Evolutionary conservation across 495 filamentous ascomycete species (phyloP).

Genomic region (Hyaloscypha finlandica): DNA sequence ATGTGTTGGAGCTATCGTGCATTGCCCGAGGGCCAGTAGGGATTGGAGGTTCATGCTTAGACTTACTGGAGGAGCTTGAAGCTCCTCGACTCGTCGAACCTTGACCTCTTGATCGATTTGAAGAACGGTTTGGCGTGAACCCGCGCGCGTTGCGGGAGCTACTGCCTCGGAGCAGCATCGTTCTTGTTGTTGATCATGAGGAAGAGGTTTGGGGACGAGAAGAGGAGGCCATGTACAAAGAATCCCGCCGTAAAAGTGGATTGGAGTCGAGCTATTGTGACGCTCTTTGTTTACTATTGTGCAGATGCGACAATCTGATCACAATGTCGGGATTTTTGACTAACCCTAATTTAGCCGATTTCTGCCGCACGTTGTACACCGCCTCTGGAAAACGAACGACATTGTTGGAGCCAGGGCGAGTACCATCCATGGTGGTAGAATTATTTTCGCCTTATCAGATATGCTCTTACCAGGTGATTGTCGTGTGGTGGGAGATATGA

Average conservation of each 20-base stretch:
- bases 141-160: conserved; percentile 21
- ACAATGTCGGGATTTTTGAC: neutral
- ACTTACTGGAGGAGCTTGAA: conserved; percentile 33
- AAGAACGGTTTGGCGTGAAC: conserved; percentile 25
- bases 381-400: neutral
- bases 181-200: conserved; percentile 31
- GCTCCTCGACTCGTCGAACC: conserved; percentile 32
- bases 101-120: conserved; percentile 31
- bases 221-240: conserved; percentile 19
- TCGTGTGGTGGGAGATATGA: too few relatives aligned
- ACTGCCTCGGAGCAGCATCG: conserved; percentile 28
- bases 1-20: conserved; percentile 12
- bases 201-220: conserved; percentile 23
- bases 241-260: conserved; percentile 6
- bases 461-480: too few relatives aligned
- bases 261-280: conserved; percentile 16
- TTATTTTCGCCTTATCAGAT: too few relatives aligned
- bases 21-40: conserved; percentile 15
- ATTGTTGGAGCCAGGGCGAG: too few relatives aligned
- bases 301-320: neutral
- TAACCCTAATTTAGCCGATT: neutral
- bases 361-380: neutral
- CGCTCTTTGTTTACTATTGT: conserved; percentile 18
- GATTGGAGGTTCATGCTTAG: neutral
- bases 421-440: too few relatives aligned